Evolutionary conservation across 495 filamentous ascomycete genomes (phyloP).

Genomic region (Hapsidospora chrysogenum): DNA sequence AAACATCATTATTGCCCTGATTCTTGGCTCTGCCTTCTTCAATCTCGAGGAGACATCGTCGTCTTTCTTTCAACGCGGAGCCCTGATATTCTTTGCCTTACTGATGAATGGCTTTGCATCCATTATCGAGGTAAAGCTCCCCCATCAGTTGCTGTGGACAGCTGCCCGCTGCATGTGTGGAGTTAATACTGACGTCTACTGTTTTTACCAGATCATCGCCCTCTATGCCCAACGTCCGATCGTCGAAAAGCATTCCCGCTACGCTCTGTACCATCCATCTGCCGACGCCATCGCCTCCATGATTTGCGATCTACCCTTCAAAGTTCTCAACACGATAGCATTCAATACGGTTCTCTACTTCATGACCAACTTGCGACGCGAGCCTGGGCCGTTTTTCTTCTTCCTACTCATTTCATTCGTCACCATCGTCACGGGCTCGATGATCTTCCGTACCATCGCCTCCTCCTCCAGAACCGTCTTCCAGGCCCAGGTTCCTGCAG

Average conservation of each 20-base stretch:
- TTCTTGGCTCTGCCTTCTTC: slow-evolving; percentile 48
- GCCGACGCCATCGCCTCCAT: slow-evolving; percentile 75
- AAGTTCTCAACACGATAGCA: slow-evolving; percentile 25
- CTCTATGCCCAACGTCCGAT: slow-evolving; percentile 78
- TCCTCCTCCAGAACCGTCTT: not conserved
- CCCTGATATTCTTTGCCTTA: slow-evolving; percentile 50
- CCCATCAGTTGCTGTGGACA: too few species aligned
- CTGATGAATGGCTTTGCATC: slow-evolving; percentile 53
- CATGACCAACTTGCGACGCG: slow-evolving; percentile 63
- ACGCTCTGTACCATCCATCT: slow-evolving; percentile 83
- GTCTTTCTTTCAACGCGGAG: slow-evolving; percentile 42
- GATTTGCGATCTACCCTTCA: slow-evolving; percentile 68
- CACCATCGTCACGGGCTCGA: slow-evolving; percentile 56
- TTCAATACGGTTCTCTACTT: slow-evolving; percentile 74
- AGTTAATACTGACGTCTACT: too few species aligned
- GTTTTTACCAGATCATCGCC: slow-evolving; percentile 44
- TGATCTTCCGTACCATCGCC: slow-evolving; percentile 61
- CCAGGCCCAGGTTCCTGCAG: slow-evolving; percentile 1
- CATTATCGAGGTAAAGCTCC: too few species aligned
- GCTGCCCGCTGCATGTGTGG: too few species aligned
- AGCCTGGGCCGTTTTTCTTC: slow-evolving; percentile 61
- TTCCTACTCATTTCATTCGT: slow-evolving; percentile 56
- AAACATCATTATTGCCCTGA: slow-evolving; percentile 42
- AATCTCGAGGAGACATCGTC: slow-evolving; percentile 30
- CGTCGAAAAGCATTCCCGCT: slow-evolving; percentile 79